These are phyloP conservation scores for Pythium plurisporium DNA, from an alignment of 352 stramenopile genomes.

Conservation along the genomic window DNA sequence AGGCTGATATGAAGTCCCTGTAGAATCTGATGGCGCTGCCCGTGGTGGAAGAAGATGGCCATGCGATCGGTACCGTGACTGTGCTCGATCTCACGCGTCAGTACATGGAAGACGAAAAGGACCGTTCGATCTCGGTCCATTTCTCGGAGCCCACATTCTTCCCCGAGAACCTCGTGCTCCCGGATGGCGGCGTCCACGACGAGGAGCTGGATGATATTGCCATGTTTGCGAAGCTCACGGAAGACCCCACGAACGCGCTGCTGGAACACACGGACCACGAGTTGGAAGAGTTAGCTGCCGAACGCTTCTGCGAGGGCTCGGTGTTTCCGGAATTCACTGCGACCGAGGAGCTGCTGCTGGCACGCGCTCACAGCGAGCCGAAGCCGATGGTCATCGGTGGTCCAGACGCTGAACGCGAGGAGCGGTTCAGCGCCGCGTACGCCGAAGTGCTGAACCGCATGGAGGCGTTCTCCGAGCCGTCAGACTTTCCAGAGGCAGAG, in stretches of 20 bases:
- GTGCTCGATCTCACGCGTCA: conserved; percentile 34
- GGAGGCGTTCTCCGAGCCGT: conserved; percentile 50
- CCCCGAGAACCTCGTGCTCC: conserved; percentile 27
- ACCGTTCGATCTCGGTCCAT: neutral
- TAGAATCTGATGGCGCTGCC: conserved; percentile 33
- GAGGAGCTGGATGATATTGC: conserved; percentile 22
- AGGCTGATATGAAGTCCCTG: no score
- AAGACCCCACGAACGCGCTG: conserved; percentile 14
- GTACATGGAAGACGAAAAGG: conserved; percentile 23
- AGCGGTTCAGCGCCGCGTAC: conserved; percentile 26
- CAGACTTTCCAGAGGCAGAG: conserved; percentile 57
- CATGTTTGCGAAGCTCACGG: conserved; percentile 5
- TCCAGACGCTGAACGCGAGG: conserved; percentile 17
- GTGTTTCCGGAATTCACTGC: conserved; percentile 61
- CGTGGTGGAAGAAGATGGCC: conserved; percentile 36
- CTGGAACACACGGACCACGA: conserved; percentile 23
- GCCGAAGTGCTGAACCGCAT: conserved; percentile 37
- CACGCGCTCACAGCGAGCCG: conserved; percentile 27
- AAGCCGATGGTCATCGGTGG: neutral
- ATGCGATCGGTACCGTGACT: conserved; percentile 31
- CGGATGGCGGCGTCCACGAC: conserved; percentile 28
- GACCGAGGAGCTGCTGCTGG: conserved; percentile 47
- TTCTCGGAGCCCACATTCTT: conserved; percentile 34
- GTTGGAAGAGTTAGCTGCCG: conserved; percentile 45
- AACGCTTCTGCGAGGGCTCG: conserved; percentile 58